Evolutionary conservation across 2,329 filamentous ascomycete genomes (phyloP), one percentile per base, ranked within the genome.

Genomic region (Daldinia sp.): DNA sequence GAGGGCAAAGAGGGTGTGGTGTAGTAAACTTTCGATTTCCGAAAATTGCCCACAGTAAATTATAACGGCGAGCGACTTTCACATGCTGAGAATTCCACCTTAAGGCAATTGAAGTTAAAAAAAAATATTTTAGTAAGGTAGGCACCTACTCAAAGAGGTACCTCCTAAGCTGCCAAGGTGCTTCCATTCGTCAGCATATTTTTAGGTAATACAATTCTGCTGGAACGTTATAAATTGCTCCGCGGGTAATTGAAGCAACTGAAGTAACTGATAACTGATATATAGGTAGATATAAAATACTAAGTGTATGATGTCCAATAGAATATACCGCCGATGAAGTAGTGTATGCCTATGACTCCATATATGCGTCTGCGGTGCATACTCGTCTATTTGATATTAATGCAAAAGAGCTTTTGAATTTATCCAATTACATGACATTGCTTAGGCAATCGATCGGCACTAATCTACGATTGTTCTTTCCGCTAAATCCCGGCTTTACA

Each of bases 11-110:
- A 59, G 50, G 64, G 50, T 62, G 55, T 43, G 21, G 13, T 57
- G 55, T 57, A 60, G 48, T 52, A 64, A 67, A 67, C 61, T 60
- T 59, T 57, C 45, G 32, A 30, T 54, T 48, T 27, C 32, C n/a
- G n/a, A n/a, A 15, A 60, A 15, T 8, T 32, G 45, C 27, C 45
- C 45, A 27, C 47, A 35, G 54, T 56, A 62, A 41, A 25, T 32
- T 39, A 25, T 21, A 39, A 54, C n/a, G 45, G 52, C 52, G 43
- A 41, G 19, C 25, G 23, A 7, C 34, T 61, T 64, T 67, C 64
- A 67, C 64, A 67, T 67, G 64, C 50, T 55, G 51, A 47, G 30
- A 7, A 34, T 9, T 39, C 17, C 6, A 41, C 43, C 34, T 34
- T 27, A 47, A 8, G 17, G 35, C 25, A 23, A 15, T 39, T 54